Base-by-base conservation (phyloP, 1,139 yeast species). In the Blastobotrys malaysiensis region DNA sequence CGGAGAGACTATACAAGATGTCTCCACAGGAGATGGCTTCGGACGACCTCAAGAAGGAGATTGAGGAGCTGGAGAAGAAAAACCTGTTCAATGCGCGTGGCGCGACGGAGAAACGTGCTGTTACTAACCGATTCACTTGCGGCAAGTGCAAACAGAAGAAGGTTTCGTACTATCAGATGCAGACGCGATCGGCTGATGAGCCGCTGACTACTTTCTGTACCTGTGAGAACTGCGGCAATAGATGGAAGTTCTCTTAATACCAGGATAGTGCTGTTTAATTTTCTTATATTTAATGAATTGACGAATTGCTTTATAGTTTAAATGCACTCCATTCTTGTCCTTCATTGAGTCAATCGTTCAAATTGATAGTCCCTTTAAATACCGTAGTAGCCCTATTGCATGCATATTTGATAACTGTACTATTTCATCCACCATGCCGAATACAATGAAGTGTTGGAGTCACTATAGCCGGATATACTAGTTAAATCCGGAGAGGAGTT, bases 151-250 rank as follows among this genome's bases (percentile, higher is more conserved):
- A 91, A 73, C 93, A 90, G 69, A 89, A 91, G 77, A 89, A 88
- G 76, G 99, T 93, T 43, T 88, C 96, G 64, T 93, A 93, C 71
- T 93, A 90, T 73, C 99, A 93, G 75, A 81, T 93, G 87, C 99
- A 93, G 77, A 93, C 99, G 44, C 79, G 99, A 72, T 88, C 96
- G 56, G 99, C 99, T 22, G 99, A 93, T 81, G 99, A 93, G 73
- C 99, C 99, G 57, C 80, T 93, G 67, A 93, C 99, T 7, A 93
- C 99, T 1, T 93, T 93, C 69, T 93, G 98, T 76, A 91, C 97
- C 1, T 93, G 98, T 76, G 97, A 91, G 67, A 88, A 84, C 63
- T 93, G 99, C 77, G 98, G 98, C 62, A 89, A 93, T 69, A 82
- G 98, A 72, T 93, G 98, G 98, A 91, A 93, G 73, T 91, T 91